A percentile compares a stretch with the other conserved stretches of the same genome.
These are phyloP conservation scores for Rhodocollybia butyracea DNA, from an alignment of 768 basidiomycete species.

Conservation along the genomic window DNA sequence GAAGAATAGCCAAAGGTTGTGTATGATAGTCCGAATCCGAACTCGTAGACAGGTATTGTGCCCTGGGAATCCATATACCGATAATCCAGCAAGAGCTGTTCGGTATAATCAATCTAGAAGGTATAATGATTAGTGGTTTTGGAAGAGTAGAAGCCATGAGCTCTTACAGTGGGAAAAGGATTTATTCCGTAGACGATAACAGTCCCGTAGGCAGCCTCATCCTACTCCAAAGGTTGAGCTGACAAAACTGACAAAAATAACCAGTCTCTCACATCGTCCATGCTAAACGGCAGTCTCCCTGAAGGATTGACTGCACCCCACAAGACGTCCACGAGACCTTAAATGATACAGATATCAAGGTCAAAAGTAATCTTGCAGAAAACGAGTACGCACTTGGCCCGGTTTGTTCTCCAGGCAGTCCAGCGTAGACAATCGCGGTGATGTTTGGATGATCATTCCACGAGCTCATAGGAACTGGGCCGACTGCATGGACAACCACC, in stretches of 20 bases:
- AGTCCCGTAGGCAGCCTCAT: conserved; percentile 38
- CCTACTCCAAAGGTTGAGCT: conserved; percentile 16
- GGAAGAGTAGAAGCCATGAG: background rate
- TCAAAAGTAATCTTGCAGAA: no score
- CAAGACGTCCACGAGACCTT: conserved; percentile 72
- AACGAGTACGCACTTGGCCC: no score
- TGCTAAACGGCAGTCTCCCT: conserved; percentile 69
- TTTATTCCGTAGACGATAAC: conserved; percentile 41
- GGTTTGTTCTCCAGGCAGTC: conserved; percentile 68
- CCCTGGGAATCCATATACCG: conserved; percentile 55
- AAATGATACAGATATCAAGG: no score
- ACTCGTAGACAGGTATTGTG: conserved; percentile 56
- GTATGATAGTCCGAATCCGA: conserved; percentile 74
- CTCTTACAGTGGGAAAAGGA: conserved; percentile 15
- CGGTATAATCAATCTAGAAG: conserved; percentile 59
- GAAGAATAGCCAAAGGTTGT: conserved; percentile 66
- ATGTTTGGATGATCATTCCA: conserved; percentile 80
- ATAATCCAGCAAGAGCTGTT: conserved; percentile 66
- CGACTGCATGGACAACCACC: conserved; percentile 78
- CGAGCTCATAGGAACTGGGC: conserved; percentile 58
- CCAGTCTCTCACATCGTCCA: conserved; percentile 50
- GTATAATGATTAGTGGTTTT: background rate
- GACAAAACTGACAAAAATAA: background rate
- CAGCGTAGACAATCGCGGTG: conserved; percentile 57
- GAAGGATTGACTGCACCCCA: conserved; percentile 77